phyloP scores from a whole-genome alignment of 2,329 filamentous ascomycete species.

The Cryphonectria nitschkei region DNA sequence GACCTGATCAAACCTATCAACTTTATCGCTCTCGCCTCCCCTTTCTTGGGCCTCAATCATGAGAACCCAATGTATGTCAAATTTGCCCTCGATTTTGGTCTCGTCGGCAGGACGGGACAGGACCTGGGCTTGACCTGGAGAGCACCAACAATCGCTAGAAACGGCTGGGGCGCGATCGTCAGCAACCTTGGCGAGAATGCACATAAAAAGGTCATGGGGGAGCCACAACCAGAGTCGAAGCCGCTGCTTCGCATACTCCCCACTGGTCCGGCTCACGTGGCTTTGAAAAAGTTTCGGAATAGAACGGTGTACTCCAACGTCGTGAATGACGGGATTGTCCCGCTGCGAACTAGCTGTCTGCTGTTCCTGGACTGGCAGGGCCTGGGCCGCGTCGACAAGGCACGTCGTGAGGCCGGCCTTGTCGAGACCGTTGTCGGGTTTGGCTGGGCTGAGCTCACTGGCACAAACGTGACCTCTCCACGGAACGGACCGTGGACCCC shows the following conservation, averaged over 20 bases:
- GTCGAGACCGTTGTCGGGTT: slow-evolving; percentile 92
- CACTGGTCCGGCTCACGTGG: slow-evolving; percentile 86
- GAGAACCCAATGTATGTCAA: slow-evolving; percentile 98
- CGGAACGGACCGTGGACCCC: slow-evolving; percentile 50
- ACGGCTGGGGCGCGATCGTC: slow-evolving; percentile 87
- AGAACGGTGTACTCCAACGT: slow-evolving; percentile 95
- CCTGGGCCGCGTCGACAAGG: slow-evolving; percentile 90
- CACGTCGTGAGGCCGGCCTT: slow-evolving; percentile 85
- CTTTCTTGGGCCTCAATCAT: slow-evolving; percentile 90
- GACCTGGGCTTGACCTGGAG: slow-evolving; percentile 95
- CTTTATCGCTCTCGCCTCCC: slow-evolving; percentile 85
- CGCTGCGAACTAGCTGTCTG: slow-evolving; percentile 91
- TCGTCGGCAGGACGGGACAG: slow-evolving; percentile 94
- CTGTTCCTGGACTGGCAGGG: slow-evolving; percentile 97
- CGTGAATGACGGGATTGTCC: slow-evolving; percentile 96
- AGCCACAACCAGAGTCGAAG: slow-evolving; percentile 78
- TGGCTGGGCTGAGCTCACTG: slow-evolving; percentile 91
- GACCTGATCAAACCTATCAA: slow-evolving; percentile 84
- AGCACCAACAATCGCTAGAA: slow-evolving; percentile 81
- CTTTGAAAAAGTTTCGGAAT: slow-evolving; percentile 85
- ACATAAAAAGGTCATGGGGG: slow-evolving; percentile 61
- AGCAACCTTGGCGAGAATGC: slow-evolving; percentile 75
- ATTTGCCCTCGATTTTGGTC: slow-evolving; percentile 92
- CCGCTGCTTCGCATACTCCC: slow-evolving; percentile 87
- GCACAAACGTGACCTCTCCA: slow-evolving; percentile 59